Evolutionary conservation across 2,329 filamentous ascomycete species (phyloP).

Genomic region (Alternaria sp.): DNA sequence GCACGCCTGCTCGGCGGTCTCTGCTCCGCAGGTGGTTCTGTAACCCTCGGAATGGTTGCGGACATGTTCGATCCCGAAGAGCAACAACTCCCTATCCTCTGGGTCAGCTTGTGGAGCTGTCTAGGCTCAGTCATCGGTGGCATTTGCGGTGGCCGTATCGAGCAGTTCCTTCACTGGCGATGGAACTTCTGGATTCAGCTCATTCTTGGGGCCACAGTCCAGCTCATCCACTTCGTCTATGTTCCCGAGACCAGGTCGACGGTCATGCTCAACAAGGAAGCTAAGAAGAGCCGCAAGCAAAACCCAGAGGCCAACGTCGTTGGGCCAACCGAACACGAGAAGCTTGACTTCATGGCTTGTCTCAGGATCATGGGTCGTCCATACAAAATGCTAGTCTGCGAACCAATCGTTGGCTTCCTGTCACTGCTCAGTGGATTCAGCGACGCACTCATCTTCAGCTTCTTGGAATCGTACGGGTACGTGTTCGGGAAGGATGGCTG

Average conservation of each 20-base stretch:
- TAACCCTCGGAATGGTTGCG: constrained; percentile 71
- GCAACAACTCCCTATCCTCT: constrained; percentile 73
- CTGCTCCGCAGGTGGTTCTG: constrained; percentile 68
- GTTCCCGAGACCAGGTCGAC: constrained; percentile 81
- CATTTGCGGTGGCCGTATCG: constrained; percentile 80
- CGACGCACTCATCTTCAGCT: constrained; percentile 81
- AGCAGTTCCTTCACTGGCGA: constrained; percentile 73
- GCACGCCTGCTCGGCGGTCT: constrained; percentile 57
- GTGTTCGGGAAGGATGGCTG: constrained; percentile 70
- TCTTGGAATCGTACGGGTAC: constrained; percentile 74
- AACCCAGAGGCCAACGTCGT: constrained; percentile 60
- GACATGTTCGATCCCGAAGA: constrained; percentile 67
- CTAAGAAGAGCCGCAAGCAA: constrained; percentile 74
- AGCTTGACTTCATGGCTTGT: constrained; percentile 40
- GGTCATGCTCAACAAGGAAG: constrained; percentile 78
- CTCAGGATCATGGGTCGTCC: constrained; percentile 67
- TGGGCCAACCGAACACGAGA: constrained; percentile 71
- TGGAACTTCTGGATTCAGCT: constrained; percentile 88
- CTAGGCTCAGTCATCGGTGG: constrained; percentile 76
- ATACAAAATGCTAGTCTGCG: constrained; percentile 76
- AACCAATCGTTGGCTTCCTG: constrained; percentile 75
- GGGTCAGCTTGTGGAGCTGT: constrained; percentile 67
- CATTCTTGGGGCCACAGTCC: constrained; percentile 76
- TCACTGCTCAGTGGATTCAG: constrained; percentile 78
- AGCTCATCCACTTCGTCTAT: constrained; percentile 70